Conservation (phyloP, 495 filamentous ascomycete species). For the Bryoglossum gracile region DNA sequence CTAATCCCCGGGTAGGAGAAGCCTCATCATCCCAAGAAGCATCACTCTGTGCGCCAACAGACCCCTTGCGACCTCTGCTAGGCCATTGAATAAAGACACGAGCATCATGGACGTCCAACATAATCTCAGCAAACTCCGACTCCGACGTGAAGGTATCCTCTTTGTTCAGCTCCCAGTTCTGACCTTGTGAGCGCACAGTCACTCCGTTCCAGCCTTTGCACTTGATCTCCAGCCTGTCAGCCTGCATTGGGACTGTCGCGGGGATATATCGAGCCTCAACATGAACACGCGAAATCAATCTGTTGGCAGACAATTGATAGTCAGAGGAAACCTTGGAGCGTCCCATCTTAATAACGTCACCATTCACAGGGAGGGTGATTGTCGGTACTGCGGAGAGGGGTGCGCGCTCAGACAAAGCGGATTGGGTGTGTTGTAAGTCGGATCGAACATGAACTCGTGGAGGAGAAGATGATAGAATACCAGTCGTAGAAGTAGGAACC, state of each 20-base stretch:
- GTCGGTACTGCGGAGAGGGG: constrained; percentile 76
- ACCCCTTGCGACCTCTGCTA: constrained; percentile 48
- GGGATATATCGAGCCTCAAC: constrained; percentile 80
- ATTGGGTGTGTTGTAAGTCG: constrained; percentile 50
- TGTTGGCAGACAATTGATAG: constrained; percentile 84
- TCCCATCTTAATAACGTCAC: constrained; percentile 78
- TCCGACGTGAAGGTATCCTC: constrained; percentile 87
- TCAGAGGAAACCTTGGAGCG: constrained; percentile 88
- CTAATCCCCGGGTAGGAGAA: constrained; percentile 35
- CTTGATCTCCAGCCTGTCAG: constrained; percentile 68
- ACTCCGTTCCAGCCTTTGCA: constrained; percentile 96
- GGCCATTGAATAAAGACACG: constrained; percentile 88
- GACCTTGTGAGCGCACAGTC: constrained; percentile 86
- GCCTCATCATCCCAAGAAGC: constrained; percentile 58
- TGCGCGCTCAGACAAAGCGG: constrained; percentile 71
- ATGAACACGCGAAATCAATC: constrained; percentile 85
- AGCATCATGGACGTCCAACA: constrained; percentile 91
- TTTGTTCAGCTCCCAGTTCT: constrained; percentile 77
- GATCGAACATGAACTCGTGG: constrained; percentile 39
- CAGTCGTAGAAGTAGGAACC: constrained; percentile 86
- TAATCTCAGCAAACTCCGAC: constrained; percentile 82
- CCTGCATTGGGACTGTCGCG: constrained; percentile 37
- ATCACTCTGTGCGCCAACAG: constrained; percentile 52
- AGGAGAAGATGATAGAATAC: constrained; percentile 85
- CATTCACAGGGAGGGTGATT: constrained; percentile 72